phyloP scores from a whole-genome alignment of 2,329 filamentous ascomycete species.

The Ceratocystiopsis sp. region DNA sequence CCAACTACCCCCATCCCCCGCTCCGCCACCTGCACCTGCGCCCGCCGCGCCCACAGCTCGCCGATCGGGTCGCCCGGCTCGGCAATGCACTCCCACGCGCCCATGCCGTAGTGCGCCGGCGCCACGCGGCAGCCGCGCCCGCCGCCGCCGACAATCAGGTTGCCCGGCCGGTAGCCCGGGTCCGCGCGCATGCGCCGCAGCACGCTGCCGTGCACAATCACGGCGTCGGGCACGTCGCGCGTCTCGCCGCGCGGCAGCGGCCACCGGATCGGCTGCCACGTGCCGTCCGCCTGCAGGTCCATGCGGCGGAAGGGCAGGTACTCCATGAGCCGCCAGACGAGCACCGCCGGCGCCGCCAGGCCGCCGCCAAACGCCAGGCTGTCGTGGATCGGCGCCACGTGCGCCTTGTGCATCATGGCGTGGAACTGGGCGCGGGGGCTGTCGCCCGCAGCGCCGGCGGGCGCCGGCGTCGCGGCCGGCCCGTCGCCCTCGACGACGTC shows the following conservation, averaged over 20 bases:
- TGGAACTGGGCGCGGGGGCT: conserved; percentile 30
- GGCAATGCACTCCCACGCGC: conserved; percentile 52
- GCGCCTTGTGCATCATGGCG: conserved; percentile 38
- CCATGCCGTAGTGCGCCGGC: conserved; percentile 45
- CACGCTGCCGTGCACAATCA: conserved; percentile 56
- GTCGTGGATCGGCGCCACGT: conserved; percentile 46
- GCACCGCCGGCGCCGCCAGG: conserved; percentile 33
- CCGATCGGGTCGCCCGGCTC: conserved; percentile 50
- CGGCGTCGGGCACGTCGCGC: conserved; percentile 55
- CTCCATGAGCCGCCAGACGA: conserved; percentile 65
- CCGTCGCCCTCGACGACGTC: conserved; percentile 2
- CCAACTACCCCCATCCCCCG: no score
- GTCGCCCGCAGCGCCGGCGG: no score
- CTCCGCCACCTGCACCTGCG: no score
- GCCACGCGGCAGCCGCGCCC: conserved; percentile 50
- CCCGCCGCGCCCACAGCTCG: conserved; percentile 35
- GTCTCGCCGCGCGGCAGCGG: conserved; percentile 63
- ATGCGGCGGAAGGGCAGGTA: conserved; percentile 67
- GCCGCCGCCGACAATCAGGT: conserved; percentile 64
- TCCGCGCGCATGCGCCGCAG: conserved; percentile 53
- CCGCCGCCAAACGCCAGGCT: conserved; percentile 50
- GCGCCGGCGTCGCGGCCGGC: no score
- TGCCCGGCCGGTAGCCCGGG: conserved; percentile 53
- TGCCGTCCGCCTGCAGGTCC: conserved; percentile 55
- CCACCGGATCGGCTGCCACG: conserved; percentile 68